Conservation (phyloP, 257 asterid genomes). For the Nicotiana benthamiana region DNA sequence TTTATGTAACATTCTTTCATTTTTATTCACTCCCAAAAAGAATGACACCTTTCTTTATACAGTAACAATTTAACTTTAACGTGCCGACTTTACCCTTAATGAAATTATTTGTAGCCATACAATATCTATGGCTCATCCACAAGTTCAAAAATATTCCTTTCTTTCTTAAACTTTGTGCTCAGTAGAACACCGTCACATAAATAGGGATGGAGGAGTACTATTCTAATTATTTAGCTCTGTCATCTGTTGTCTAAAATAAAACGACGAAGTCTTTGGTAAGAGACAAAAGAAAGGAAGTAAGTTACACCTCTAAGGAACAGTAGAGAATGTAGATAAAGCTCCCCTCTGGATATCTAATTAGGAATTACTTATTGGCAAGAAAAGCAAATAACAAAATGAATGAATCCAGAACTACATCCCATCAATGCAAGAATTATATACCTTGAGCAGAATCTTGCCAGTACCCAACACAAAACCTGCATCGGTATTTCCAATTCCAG, state of each 20-base stretch:
- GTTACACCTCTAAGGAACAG: neutral
- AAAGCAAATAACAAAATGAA: neutral
- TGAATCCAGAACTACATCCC: neutral
- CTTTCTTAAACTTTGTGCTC: too few relatives aligned
- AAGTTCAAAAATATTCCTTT: too few relatives aligned
- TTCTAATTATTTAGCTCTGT: neutral
- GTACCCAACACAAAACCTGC: constrained; percentile 94
- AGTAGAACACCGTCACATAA: too few relatives aligned
- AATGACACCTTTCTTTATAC: too few relatives aligned
- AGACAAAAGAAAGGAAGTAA: neutral
- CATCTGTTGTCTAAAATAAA: neutral
- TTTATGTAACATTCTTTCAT: too few relatives aligned
- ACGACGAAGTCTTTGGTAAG: neutral
- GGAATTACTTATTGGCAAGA: neutral
- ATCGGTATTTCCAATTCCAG: constrained; percentile 97
- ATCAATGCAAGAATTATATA: constrained; percentile 10
- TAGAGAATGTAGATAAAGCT: neutral
- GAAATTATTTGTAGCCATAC: too few relatives aligned
- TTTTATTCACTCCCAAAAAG: too few relatives aligned
- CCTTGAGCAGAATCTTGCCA: constrained; percentile 97
- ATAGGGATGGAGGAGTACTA: neutral
- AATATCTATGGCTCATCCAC: too few relatives aligned
- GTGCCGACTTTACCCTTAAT: too few relatives aligned
- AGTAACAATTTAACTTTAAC: too few relatives aligned
- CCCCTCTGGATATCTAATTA: neutral